Conservation (phyloP, 768 basidiomycete genomes). For the Trametes cinnabarina region DNA sequence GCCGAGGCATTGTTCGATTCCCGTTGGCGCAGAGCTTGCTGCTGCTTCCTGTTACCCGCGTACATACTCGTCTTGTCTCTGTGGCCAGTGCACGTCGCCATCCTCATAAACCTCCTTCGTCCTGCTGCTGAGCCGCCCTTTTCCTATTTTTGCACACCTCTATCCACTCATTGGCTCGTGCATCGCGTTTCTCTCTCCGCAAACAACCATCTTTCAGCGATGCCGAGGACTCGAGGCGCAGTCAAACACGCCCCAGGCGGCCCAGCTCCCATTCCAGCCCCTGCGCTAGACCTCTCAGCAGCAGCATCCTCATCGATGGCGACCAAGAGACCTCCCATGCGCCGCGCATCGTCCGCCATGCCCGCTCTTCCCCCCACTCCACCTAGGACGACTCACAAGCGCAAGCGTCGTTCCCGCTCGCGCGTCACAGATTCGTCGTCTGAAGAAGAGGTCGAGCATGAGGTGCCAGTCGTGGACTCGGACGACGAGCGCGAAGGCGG, state of each 20-base stretch:
- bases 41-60: not conserved
- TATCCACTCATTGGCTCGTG: not conserved
- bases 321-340: constrained; percentile 5
- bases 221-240: constrained; percentile 19
- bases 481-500: constrained; percentile 24
- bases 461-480: constrained; percentile 29
- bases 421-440: constrained; percentile 46
- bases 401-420: constrained; percentile 30
- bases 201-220: constrained; percentile 2
- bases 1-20: constrained; percentile 17
- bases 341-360: constrained; percentile 15
- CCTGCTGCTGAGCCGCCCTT: not conserved
- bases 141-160: not conserved
- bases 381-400: constrained; percentile 21
- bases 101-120: not conserved
- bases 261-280: constrained; percentile 7
- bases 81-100: not conserved
- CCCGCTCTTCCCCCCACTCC: constrained; percentile 19
- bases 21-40: not conserved
- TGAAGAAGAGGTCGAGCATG: constrained; percentile 27
- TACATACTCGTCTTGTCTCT: not conserved
- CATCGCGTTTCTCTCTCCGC: not conserved
- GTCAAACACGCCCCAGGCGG: constrained; percentile 7
- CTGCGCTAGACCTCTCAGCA: not conserved
- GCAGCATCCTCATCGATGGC: constrained; percentile 7